Evolutionary conservation across 108 stramenopile species (phyloP), one percentile per base, ranked within the genome.

Genomic region (Stephanodiscus triporus): DNA sequence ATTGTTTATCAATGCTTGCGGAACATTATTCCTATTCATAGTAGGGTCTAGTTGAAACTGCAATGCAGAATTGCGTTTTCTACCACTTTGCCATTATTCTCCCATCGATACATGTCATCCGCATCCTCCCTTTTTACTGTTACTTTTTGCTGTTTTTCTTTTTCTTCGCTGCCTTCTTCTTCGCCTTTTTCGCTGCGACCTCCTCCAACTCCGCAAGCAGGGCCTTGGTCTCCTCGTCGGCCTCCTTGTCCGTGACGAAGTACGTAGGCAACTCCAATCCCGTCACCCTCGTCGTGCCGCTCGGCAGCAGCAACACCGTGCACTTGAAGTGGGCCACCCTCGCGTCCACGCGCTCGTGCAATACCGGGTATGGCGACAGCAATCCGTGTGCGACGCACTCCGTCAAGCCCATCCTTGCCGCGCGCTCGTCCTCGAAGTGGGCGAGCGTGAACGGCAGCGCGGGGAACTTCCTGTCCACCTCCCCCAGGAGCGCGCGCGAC

Each of bases 391-490:
- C 68, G 43, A 97, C 77, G 83, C 95, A 97, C 80, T 99, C 99
- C 23, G 82, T 85, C 23, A 98, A 84, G 22, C 99, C 99, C 89
- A 99, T 88, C 54, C 90, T 86, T 26, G 99, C 98, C 53, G 86
- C 83, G 37, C 87, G 88, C 71, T 98, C 97, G 81, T 99, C 98
- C 45, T 90, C 91, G 50, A 99, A 86, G 38, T 96, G 88, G 51
- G 98, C 96, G 54, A 99, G 80, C 17, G 96, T 92, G 84, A 99
- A 99, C 9, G 99, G 99, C 68, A 99, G 65, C 24, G 97, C 98
- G 19, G 97, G 97, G 91, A 88, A 98, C 73, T 97, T 92, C 78
- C 89, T 93, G 78, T 96, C 95, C 32, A 98, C 92, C 75, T 96
- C 93, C 34, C 84, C 86, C 66, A 98, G 72, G 40, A 97, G 59